These are phyloP conservation scores for Solanum chilense DNA, from an alignment of 257 asterid genomes.

Conservation along the genomic window DNA sequence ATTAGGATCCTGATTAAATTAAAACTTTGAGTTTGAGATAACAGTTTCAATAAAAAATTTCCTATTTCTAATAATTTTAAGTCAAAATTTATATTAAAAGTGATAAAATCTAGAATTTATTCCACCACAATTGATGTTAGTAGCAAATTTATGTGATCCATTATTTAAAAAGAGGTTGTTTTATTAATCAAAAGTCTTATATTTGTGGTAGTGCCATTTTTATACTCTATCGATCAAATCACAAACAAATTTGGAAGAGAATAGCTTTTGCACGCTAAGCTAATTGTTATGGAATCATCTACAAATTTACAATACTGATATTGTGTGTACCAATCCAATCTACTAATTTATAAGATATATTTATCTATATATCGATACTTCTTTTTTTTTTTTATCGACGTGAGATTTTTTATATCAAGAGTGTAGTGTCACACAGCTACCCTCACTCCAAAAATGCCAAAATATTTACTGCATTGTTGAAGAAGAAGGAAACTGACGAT, in stretches of 20 bases:
- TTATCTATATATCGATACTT: too few species aligned
- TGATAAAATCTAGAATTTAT: background rate
- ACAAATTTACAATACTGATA: background rate
- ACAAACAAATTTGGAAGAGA: background rate
- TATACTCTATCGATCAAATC: background rate
- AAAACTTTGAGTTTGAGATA: background rate
- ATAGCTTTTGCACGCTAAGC: background rate
- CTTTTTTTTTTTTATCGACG: too few species aligned
- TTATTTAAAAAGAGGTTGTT: background rate
- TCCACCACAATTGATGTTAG: background rate
- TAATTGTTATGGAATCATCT: background rate
- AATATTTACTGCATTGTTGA: background rate
- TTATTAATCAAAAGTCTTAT: background rate
- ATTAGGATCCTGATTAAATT: background rate
- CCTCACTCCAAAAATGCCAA: background rate
- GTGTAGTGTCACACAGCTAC: background rate
- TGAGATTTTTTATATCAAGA: too few species aligned
- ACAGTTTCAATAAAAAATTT: too few species aligned
- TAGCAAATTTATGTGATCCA: background rate
- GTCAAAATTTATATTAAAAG: too few species aligned
- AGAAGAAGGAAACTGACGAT: too few species aligned
- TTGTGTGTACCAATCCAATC: background rate
- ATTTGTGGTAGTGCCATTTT: background rate
- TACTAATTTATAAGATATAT: background rate
- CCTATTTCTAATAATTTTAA: background rate